Evolutionary conservation across 2,329 filamentous ascomycete genomes (phyloP).

Genomic region (Lasiodiplodia sp.): DNA sequence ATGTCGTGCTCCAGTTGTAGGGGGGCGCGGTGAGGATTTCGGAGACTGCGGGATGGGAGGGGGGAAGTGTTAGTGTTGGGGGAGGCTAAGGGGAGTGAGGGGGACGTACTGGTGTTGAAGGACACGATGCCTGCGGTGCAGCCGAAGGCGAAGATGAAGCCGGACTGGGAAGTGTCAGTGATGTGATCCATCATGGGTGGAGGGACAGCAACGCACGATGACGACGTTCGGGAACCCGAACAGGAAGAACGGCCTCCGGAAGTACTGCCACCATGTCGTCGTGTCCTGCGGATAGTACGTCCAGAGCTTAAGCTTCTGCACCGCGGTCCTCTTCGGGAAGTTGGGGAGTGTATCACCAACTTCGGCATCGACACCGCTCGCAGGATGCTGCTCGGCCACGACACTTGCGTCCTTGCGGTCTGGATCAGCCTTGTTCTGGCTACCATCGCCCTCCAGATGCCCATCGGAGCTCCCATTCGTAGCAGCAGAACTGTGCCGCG

Average conservation of each 20-base stretch:
- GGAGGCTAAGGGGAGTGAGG: constrained; percentile 20
- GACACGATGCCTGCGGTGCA: constrained; percentile 52
- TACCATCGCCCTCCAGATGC: background rate
- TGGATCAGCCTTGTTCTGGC: background rate
- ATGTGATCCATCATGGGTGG: background rate
- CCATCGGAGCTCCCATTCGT: background rate
- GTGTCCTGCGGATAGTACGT: constrained; percentile 43
- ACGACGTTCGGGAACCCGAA: constrained; percentile 51
- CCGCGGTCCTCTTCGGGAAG: constrained; percentile 33
- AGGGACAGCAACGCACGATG: constrained; percentile 33
- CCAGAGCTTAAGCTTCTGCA: constrained; percentile 36
- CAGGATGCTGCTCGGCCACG: background rate
- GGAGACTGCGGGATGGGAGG: constrained; percentile 38
- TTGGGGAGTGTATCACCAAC: constrained; percentile 29
- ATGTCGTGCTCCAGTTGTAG: constrained; percentile 45
- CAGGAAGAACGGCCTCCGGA: constrained; percentile 49
- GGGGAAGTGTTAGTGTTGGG: constrained; percentile 45
- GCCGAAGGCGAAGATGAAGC: constrained; percentile 51
- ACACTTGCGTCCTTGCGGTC: constrained; percentile 17
- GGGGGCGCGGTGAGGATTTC: constrained; percentile 46
- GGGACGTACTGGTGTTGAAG: constrained; percentile 45
- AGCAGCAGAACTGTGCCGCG: background rate
- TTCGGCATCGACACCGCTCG: background rate
- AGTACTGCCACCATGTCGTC: constrained; percentile 50
- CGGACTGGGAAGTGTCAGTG: constrained; percentile 31